phyloP scores from a whole-genome alignment of 257 asterid genomes.

The Solanum arcanum region DNA sequence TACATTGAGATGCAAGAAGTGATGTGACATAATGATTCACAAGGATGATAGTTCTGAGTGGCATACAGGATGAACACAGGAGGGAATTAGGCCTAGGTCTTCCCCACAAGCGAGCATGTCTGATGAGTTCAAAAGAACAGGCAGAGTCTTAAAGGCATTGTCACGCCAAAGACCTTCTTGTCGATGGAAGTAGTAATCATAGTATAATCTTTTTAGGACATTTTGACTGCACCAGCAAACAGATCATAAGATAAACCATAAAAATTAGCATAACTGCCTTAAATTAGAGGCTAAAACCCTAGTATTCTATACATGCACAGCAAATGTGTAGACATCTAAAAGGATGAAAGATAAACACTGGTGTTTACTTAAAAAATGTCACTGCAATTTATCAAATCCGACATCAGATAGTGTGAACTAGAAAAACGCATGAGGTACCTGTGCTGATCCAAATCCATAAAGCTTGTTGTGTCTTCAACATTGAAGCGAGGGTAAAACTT shows the following conservation, averaged over 20 bases:
- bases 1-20: not conserved
- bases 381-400: not conserved
- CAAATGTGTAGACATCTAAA: not conserved
- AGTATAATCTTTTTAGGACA: slow-evolving; percentile 63
- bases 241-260: not conserved
- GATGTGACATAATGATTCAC: not conserved
- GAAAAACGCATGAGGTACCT: slow-evolving; percentile 29
- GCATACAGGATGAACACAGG: slow-evolving; percentile 91
- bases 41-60: not conserved
- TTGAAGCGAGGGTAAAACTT: slow-evolving; percentile 86
- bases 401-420: not conserved
- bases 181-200: slow-evolving; percentile 90
- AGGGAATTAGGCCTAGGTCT: slow-evolving; percentile 93
- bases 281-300: not conserved
- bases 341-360: not conserved
- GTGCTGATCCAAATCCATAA: slow-evolving; percentile 54
- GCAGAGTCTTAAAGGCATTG: slow-evolving; percentile 87
- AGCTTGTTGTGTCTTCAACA: slow-evolving; percentile 82
- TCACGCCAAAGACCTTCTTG: slow-evolving; percentile 90
- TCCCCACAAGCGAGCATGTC: slow-evolving; percentile 99
- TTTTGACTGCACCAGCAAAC: slow-evolving; percentile 48
- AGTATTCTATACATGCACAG: not conserved
- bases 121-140: slow-evolving; percentile 88
- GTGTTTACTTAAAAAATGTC: not conserved
- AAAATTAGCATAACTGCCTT: not conserved